A percentile compares a stretch with the other conserved stretches of the same genome.
Conservation (phyloP, 495 filamentous ascomycete genomes). For the Trichoderma orchidacearum region DNA sequence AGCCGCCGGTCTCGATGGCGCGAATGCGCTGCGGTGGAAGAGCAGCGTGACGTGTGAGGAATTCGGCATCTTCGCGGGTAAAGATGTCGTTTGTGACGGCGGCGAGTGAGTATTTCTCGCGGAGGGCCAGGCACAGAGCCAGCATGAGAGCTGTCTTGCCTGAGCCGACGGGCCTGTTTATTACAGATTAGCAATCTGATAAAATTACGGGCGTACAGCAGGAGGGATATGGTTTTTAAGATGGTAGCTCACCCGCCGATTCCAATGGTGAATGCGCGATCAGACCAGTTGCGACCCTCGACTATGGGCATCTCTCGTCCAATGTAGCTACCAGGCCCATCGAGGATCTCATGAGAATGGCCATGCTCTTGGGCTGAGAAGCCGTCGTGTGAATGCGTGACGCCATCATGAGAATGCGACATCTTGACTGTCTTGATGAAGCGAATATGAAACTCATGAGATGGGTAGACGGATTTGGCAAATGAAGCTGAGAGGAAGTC, state of each 20-base stretch:
- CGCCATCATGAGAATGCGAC: slow-evolving; percentile 42
- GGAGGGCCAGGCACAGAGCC: slow-evolving; percentile 66
- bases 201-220: background rate
- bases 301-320: slow-evolving; percentile 89
- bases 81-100: slow-evolving; percentile 99
- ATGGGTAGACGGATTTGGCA: no score
- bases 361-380: slow-evolving; percentile 66
- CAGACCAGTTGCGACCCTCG: slow-evolving; percentile 76
- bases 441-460: no score
- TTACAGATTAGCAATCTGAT: slow-evolving; percentile 6
- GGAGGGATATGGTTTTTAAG: background rate
- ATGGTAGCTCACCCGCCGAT: slow-evolving; percentile 70
- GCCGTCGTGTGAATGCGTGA: slow-evolving; percentile 48
- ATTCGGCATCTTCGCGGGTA: slow-evolving; percentile 94
- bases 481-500: background rate
- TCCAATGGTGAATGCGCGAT: slow-evolving; percentile 86
- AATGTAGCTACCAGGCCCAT: slow-evolving; percentile 81
- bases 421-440: background rate
- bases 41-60: slow-evolving; percentile 75
- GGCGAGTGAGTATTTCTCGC: slow-evolving; percentile 68
- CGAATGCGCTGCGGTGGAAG: slow-evolving; percentile 72
- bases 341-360: slow-evolving; percentile 90
- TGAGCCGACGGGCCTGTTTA: slow-evolving; percentile 75
- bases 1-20: slow-evolving; percentile 96
- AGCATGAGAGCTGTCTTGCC: slow-evolving; percentile 97